Evolutionary conservation across 345 rosid genomes (phyloP), one percentile per base, ranked within the genome.

Genomic region (Ceriops zippeliana): DNA sequence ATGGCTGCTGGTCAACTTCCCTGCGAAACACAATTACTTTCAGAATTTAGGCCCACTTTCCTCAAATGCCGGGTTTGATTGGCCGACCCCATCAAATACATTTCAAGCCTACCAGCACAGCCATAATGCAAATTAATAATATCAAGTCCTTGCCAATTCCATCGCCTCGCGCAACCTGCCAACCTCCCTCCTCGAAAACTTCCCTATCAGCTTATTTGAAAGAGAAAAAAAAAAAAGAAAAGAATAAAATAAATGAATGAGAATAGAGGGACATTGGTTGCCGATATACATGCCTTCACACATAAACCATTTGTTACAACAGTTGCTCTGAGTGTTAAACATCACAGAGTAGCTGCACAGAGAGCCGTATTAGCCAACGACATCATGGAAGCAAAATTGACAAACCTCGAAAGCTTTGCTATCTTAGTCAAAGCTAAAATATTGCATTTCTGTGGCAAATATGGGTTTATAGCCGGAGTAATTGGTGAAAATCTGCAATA

Each of bases 261-360:
- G 15, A 21, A 46, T 24, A 22, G 17, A 24, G 11, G 22, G 26
- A 46, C 37, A 13, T 13, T 20, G 52, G 16, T 10, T 15, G 60
- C 69, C 32, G 13, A 74, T 69, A 69, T 75, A 75, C 79, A 81
- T 72, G 62, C 61, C 75, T 70, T 70, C 63, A 82, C 73, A 71
- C 68, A 73, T 73, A 51, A 71, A 78, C 70, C 65, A 75, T 63
- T 73, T 54, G 66, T 22, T 46, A 65, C 54, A 72, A 63, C 26
- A 59, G 60, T 76, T 74, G 75, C 79, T 80, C 64, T 70, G 62
- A 46, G 71, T 65, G 73, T 65, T 62, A 52, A 76, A 79, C 71
- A 65, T 54, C 49, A 62, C 42, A 52, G 17, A 38, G 64, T 21
- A n/a, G 51, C 19, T 24, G 52, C 63, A 65, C 68, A 61, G 62